Percentiles rank a stretch among this genome's conserved stretches.
phyloP scores from a whole-genome alignment of 225 moss, liverwort and hornwort genomes.

The Bryoerythrophyllum caledonicum region DNA sequence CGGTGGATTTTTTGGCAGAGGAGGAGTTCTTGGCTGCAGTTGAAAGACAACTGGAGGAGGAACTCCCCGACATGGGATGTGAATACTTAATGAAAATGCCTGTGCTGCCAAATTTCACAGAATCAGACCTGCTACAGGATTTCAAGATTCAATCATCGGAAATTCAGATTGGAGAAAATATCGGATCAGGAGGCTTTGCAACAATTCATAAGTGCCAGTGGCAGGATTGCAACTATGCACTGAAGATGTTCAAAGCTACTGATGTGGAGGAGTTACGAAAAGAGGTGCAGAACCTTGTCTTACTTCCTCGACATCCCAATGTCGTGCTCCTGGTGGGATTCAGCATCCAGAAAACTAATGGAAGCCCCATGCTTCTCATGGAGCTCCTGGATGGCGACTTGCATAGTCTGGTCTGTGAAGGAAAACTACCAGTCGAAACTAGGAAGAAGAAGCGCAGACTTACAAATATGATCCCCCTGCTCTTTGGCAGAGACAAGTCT shows the following conservation, averaged over 20 bases:
- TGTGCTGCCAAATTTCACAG: too few relatives aligned
- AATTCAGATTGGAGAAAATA: neutral
- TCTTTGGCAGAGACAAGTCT: too few relatives aligned
- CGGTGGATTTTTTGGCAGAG: too few relatives aligned
- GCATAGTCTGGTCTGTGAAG: neutral
- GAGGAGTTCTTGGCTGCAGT: too few relatives aligned
- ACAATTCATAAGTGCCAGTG: neutral
- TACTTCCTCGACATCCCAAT: neutral
- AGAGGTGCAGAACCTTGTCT: neutral
- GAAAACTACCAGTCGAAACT: too few relatives aligned
- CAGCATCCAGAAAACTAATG: neutral
- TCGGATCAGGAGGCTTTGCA: neutral
- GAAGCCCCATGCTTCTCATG: neutral
- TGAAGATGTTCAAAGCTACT: neutral
- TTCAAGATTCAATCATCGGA: constrained; percentile 12
- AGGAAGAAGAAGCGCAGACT: too few relatives aligned
- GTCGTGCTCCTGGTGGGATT: neutral
- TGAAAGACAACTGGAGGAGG: too few relatives aligned
- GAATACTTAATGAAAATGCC: too few relatives aligned
- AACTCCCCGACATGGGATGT: too few relatives aligned
- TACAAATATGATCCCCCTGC: too few relatives aligned
- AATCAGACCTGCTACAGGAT: too few relatives aligned
- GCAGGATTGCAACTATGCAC: neutral
- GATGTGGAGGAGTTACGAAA: neutral
- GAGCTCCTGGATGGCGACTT: neutral